These are phyloP conservation scores for Peziza echinospora DNA, from an alignment of 495 filamentous ascomycete genomes.

Conservation along the genomic window DNA sequence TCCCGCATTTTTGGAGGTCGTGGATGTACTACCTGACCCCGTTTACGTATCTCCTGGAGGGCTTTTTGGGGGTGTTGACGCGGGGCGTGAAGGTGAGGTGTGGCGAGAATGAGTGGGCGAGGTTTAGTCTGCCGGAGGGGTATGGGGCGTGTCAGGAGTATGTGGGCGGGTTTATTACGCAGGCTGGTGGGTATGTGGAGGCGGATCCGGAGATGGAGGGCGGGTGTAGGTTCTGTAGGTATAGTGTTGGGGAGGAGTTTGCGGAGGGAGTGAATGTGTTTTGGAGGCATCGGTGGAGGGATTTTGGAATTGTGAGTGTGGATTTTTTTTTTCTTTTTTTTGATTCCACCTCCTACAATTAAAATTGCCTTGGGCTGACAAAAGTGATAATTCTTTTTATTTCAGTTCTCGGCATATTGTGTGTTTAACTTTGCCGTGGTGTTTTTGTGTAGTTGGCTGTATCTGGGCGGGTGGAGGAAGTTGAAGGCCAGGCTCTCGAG, in stretches of 20 bases:
- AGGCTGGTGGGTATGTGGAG: conserved; percentile 31
- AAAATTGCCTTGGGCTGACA: no score
- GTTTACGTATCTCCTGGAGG: conserved; percentile 41
- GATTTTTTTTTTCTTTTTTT: no score
- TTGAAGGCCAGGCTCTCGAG: no score
- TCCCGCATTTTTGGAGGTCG: conserved; percentile 42
- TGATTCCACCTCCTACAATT: no score
- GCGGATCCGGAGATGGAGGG: conserved; percentile 20
- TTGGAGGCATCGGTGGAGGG: conserved; percentile 37
- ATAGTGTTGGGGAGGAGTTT: conserved; percentile 33
- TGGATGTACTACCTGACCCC: conserved; percentile 51
- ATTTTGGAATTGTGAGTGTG: conserved; percentile 29
- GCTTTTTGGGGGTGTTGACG: conserved; percentile 30
- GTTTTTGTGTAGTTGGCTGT: no score
- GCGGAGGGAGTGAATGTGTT: conserved; percentile 20
- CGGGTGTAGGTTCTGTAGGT: conserved; percentile 40
- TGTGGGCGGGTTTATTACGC: conserved; percentile 22
- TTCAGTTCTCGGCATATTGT: no score
- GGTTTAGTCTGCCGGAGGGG: conserved; percentile 27
- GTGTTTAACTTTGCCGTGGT: no score
- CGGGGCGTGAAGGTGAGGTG: conserved; percentile 36
- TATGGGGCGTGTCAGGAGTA: conserved; percentile 33
- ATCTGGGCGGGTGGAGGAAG: no score
- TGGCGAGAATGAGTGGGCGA: conserved; percentile 31
- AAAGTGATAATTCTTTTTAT: no score